phyloP scores from a whole-genome alignment of 306 rosid species.

The Arachis stenosperma region DNA sequence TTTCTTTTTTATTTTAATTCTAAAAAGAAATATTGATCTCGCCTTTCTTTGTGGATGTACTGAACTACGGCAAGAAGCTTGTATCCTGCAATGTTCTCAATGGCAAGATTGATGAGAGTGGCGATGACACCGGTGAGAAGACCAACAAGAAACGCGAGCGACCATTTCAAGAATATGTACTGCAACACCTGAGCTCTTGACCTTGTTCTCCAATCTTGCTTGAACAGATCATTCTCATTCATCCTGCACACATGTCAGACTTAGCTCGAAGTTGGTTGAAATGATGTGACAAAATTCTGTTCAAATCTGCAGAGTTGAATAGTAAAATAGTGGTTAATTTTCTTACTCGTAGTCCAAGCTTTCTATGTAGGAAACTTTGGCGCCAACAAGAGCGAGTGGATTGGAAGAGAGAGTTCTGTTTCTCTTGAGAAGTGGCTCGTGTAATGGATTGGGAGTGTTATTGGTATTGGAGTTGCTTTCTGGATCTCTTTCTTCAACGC shows the following conservation, averaged over 20 bases:
- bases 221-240: conserved; percentile 87
- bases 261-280: too few species aligned
- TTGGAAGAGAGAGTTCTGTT: conserved; percentile 69
- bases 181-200: conserved; percentile 76
- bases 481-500: conserved; percentile 65
- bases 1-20: too few species aligned
- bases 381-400: conserved; percentile 80
- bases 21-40: too few species aligned
- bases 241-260: conserved; percentile 57
- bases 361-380: conserved; percentile 78
- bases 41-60: conserved; percentile 45
- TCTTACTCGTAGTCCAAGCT: conserved; percentile 88
- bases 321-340: too few species aligned
- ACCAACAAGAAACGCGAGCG: conserved; percentile 76
- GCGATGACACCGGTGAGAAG: conserved; percentile 84
- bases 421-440: conserved; percentile 65
- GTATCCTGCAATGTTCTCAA: conserved; percentile 88
- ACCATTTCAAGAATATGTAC: conserved; percentile 76
- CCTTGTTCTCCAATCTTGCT: conserved; percentile 93
- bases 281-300: too few species aligned
- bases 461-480: conserved; percentile 43
- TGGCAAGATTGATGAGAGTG: conserved; percentile 81
- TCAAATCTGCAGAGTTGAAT: too few species aligned
- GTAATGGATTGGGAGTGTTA: conserved; percentile 40
- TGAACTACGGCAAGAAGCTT: conserved; percentile 67